Conservation (phyloP, 495 filamentous ascomycete species). For the Lasiosphaeriaceae sp. region DNA sequence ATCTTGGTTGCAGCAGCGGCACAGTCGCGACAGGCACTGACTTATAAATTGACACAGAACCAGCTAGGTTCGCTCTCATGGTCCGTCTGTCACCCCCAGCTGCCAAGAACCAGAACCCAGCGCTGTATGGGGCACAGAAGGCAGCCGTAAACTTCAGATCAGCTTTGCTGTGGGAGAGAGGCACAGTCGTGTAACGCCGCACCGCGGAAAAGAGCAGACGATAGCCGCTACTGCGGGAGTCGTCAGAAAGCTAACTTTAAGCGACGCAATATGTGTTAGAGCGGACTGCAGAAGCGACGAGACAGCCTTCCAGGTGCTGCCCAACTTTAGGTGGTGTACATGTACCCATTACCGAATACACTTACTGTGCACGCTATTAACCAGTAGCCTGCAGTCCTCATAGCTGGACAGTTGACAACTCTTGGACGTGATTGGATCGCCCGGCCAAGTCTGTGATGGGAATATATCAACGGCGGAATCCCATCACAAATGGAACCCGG, state of each 20-base stretch:
- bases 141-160: not conserved
- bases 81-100: no score
- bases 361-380: no score
- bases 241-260: not conserved
- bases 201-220: conserved; percentile 10
- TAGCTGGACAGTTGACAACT: no score
- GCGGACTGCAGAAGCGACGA: not conserved
- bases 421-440: not conserved
- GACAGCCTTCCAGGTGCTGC: not conserved
- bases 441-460: not conserved
- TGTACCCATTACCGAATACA: no score
- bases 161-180: not conserved
- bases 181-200: conserved; percentile 9
- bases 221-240: conserved; percentile 5
- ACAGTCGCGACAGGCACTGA: not conserved
- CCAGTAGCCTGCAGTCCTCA: no score
- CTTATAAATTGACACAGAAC: no score
- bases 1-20: not conserved
- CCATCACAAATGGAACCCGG: no score
- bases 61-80: no score
- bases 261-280: not conserved
- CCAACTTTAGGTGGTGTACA: no score
- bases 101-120: not conserved
- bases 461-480: not conserved
- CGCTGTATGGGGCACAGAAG: not conserved